Evolutionary conservation across 176 grass and related monocot genomes (phyloP).

Genomic region (Eleusine coracana): DNA sequence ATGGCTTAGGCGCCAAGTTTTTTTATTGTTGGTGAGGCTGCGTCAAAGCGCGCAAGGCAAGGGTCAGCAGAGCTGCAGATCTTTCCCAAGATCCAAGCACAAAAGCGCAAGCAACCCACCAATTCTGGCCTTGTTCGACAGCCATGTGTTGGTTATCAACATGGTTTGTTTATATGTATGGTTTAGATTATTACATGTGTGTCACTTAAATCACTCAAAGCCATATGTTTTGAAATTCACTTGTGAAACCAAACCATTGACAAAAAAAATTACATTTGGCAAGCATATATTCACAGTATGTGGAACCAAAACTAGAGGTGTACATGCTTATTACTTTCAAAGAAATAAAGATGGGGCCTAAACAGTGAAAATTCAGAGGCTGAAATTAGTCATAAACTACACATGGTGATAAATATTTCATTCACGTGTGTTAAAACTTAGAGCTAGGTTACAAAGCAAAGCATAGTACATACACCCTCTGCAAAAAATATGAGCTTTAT

Average conservation of each 20-base stretch:
- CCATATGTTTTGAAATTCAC: too few species aligned
- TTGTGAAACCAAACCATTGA: too few species aligned
- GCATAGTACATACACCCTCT: constrained; percentile 47
- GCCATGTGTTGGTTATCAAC: too few species aligned
- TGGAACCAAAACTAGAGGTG: too few species aligned
- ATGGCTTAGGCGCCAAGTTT: background rate
- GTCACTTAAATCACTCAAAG: too few species aligned
- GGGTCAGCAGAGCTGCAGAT: background rate
- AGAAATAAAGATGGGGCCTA: background rate
- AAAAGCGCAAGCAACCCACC: background rate
- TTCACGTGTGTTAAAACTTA: background rate
- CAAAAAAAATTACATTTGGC: too few species aligned
- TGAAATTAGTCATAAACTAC: background rate
- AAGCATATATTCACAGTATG: too few species aligned
- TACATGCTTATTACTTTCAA: background rate
- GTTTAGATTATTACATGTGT: too few species aligned
- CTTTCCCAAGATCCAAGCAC: background rate
- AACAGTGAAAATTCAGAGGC: background rate
- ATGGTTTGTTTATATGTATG: too few species aligned
- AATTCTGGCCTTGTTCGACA: too few species aligned
- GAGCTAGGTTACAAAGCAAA: background rate
- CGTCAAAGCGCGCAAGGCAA: background rate
- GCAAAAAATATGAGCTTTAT: constrained; percentile 78
- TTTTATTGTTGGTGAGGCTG: background rate
- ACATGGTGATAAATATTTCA: background rate